A percentile compares a stretch with the other conserved stretches of the same genome.
phyloP scores from a whole-genome alignment of 2,329 filamentous ascomycete species.

The Epichloe typhina region DNA sequence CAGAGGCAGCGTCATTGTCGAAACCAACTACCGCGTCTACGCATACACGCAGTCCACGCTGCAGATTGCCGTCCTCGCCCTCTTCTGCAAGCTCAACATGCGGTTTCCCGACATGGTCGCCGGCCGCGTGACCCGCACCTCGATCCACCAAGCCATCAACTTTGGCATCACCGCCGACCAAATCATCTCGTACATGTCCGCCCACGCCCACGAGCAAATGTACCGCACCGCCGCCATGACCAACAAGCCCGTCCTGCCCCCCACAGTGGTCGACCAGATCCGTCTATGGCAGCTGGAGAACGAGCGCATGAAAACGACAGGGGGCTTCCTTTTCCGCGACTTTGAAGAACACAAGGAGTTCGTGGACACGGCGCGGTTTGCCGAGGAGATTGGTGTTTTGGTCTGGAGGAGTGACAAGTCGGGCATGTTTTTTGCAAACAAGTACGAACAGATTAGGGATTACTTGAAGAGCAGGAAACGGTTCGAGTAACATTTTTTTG shows the following conservation, averaged over 20 bases:
- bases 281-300: conserved; percentile 95
- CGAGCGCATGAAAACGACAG: conserved; percentile 76
- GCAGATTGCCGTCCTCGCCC: conserved; percentile 83
- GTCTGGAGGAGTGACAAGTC: conserved; percentile 72
- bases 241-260: conserved; percentile 71
- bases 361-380: conserved; percentile 58
- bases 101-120: conserved; percentile 92
- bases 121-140: conserved; percentile 78
- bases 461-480: conserved; percentile 59
- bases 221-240: conserved; percentile 47
- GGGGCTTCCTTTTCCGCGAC: conserved; percentile 81
- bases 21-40: conserved; percentile 96
- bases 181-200: conserved; percentile 83
- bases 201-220: conserved; percentile 92
- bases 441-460: conserved; percentile 75
- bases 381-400: conserved; percentile 80
- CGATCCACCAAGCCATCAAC: conserved; percentile 73
- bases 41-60: conserved; percentile 90
- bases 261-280: conserved; percentile 95
- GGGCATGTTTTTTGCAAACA: conserved; percentile 75
- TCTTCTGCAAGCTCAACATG: conserved; percentile 79
- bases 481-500: conserved; percentile 20
- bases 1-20: conserved; percentile 83
- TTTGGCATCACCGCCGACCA: conserved; percentile 91
- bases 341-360: conserved; percentile 64